Evolutionary conservation across 2,329 filamentous ascomycete species (phyloP), one percentile per base, ranked within the genome.

Genomic region (Chaetomiaceae sp.): DNA sequence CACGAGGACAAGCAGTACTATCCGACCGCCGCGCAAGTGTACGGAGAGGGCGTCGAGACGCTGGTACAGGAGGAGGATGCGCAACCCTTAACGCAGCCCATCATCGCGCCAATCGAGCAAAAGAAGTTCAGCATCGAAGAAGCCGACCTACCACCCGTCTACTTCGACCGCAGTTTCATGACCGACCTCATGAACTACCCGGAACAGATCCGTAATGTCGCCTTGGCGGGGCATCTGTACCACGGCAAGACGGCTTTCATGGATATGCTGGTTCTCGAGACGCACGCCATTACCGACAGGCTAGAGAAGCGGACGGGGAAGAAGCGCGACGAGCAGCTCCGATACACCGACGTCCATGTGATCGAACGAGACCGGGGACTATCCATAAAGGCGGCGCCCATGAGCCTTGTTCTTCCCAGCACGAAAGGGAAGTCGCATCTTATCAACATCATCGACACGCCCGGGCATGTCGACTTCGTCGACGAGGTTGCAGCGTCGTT

Each of bases 1-100:
- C 93, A 98, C 69, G 93, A 98, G 74, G 93, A 98, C 71, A 98
- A 98, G 68, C 93, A 97, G 65, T 98, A 98, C 68, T 98, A 98
- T 64, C 93, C 93, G 24, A 95, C 90, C n/a, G 93, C 93, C 47
- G 84, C 91, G 62, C 93, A 98, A 66, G 83, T 95, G 34, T 98
- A 97, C 64, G 93, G 93, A 42, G 78, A 83, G 58, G 90, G 93
- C 68, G 93, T 98, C 59, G 93, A 98, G 69, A 93, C 91, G 1
- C 71, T 95, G 66, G 91, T 98, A 30, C 87, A 97, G 62, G 93
- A 98, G 67, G 93, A 97, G 70, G 93, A 98, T 72, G 86, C 90
- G 49, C 93, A 98, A 65, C 86, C 90, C 38, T 76, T 98, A 52
- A 82, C 87, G 24, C 82, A 96, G 60, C 93, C 93, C 26, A 97